These are phyloP conservation scores for Cladophialophora exuberans DNA, from an alignment of 2,329 filamentous ascomycete species.

Conservation along the genomic window DNA sequence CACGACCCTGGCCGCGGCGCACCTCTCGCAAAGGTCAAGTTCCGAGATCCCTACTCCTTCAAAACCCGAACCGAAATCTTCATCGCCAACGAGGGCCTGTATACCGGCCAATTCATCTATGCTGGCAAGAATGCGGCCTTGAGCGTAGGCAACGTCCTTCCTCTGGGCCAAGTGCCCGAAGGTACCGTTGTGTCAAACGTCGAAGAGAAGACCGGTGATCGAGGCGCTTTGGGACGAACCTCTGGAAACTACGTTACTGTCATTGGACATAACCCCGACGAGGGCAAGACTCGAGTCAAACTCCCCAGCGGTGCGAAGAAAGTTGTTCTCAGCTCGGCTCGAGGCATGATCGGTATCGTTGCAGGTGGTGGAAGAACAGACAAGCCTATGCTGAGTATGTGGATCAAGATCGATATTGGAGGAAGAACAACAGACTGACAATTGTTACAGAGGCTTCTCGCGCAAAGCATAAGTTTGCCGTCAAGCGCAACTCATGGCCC, in stretches of 20 bases:
- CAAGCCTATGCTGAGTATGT: constrained; percentile 91
- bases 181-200: constrained; percentile 99
- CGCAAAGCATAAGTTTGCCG: constrained; percentile 99
- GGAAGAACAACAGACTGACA: constrained; percentile 40
- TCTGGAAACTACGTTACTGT: constrained; percentile 99
- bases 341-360: constrained; percentile 99
- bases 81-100: constrained; percentile 99
- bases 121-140: constrained; percentile 98
- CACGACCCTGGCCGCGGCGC: constrained; percentile 98
- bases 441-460: constrained; percentile 84
- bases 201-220: constrained; percentile 98
- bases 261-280: constrained; percentile 95
- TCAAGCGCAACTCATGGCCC: constrained; percentile 99
- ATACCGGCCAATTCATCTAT: constrained; percentile 93
- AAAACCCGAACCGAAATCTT: constrained; percentile 98
- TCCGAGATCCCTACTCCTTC: constrained; percentile 98
- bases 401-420: constrained; percentile 2
- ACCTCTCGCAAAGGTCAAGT: constrained; percentile 92
- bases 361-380: constrained; percentile 99
- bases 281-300: constrained; percentile 99
- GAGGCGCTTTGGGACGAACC: constrained; percentile 92
- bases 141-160: constrained; percentile 96
- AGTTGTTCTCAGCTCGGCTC: constrained; percentile 86
- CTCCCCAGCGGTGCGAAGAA: constrained; percentile 99
- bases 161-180: constrained; percentile 91